These are phyloP conservation scores for Candida golubevii DNA, from an alignment of 805 yeast genomes.

Conservation along the genomic window DNA sequence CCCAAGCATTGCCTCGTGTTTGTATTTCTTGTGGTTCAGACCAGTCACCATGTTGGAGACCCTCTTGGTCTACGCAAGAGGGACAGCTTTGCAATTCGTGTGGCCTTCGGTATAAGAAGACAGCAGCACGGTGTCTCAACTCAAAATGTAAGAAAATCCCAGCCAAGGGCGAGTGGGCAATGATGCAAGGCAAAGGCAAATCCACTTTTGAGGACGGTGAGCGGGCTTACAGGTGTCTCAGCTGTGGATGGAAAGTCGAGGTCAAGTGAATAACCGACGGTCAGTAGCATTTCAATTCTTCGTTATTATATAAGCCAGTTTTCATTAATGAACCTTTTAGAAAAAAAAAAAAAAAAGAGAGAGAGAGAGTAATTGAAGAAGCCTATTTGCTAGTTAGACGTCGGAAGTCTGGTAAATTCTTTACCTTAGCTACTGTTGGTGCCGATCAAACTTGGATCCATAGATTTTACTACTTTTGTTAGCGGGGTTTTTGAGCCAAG, in stretches of 20 bases:
- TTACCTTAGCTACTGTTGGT: too few species aligned
- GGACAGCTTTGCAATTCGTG: conserved; percentile 98
- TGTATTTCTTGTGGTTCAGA: conserved; percentile 90
- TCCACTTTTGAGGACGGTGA: conserved; percentile 34
- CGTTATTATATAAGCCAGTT: too few species aligned
- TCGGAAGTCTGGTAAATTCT: too few species aligned
- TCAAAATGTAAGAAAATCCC: conserved; percentile 80
- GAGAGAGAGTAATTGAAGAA: too few species aligned
- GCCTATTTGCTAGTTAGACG: too few species aligned
- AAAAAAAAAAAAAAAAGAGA: too few species aligned
- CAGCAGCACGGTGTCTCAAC: conserved; percentile 85
- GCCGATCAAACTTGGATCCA: too few species aligned
- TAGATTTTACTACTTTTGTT: too few species aligned
- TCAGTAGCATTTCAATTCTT: not conserved
- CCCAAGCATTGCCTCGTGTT: conserved; percentile 40
- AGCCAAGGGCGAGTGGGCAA: conserved; percentile 91
- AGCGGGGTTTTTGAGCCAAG: too few species aligned
- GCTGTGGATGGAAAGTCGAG: conserved; percentile 42
- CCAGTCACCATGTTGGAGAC: conserved; percentile 98
- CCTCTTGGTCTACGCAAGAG: conserved; percentile 84
- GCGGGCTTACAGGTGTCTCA: conserved; percentile 39
- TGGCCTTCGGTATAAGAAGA: conserved; percentile 90
- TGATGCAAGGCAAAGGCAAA: conserved; percentile 73
- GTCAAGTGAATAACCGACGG: conserved; percentile 11
- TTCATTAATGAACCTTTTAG: too few species aligned